A percentile compares a stretch with the other conserved stretches of the same genome.
These are phyloP conservation scores for Geotrichum candidum DNA, from an alignment of 1,139 yeast genomes.

Conservation along the genomic window DNA sequence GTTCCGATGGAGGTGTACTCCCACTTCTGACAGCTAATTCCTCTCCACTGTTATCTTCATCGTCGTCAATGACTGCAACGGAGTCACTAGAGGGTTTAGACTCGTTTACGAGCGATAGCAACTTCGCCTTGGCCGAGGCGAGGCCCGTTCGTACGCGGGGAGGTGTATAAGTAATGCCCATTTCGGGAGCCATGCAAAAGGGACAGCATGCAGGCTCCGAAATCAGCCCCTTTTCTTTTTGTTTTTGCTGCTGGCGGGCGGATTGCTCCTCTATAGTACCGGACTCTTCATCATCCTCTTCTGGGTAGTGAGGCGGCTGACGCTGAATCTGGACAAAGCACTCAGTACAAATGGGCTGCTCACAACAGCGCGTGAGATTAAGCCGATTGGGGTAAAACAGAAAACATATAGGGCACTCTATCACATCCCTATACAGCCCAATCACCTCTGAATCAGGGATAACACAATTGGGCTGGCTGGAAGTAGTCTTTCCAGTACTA, in stretches of 20 bases:
- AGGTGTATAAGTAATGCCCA: conserved; percentile 75
- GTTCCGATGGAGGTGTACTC: neutral
- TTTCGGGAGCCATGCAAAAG: conserved; percentile 81
- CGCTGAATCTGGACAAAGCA: conserved; percentile 95
- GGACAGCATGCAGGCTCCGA: conserved; percentile 92
- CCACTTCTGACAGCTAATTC: neutral
- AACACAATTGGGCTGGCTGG: neutral
- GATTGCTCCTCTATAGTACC: conserved; percentile 13
- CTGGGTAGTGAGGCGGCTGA: conserved; percentile 89
- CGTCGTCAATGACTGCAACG: neutral
- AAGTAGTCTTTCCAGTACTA: neutral
- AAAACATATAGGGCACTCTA: conserved; percentile 94
- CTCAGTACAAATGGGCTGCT: conserved; percentile 91
- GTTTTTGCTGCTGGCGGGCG: neutral
- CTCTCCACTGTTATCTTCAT: neutral
- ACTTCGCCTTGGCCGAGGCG: conserved; percentile 4
- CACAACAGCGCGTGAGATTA: conserved; percentile 80
- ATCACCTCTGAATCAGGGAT: neutral
- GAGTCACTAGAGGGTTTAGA: neutral
- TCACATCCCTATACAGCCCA: conserved; percentile 48
- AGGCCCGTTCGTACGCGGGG: conserved; percentile 41
- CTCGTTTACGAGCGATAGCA: neutral
- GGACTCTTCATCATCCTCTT: conserved; percentile 39
- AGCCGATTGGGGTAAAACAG: conserved; percentile 73
- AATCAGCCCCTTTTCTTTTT: conserved; percentile 56